Conservation (phyloP, 768 basidiomycete species). For the Pleurotus tuber-regium region DNA sequence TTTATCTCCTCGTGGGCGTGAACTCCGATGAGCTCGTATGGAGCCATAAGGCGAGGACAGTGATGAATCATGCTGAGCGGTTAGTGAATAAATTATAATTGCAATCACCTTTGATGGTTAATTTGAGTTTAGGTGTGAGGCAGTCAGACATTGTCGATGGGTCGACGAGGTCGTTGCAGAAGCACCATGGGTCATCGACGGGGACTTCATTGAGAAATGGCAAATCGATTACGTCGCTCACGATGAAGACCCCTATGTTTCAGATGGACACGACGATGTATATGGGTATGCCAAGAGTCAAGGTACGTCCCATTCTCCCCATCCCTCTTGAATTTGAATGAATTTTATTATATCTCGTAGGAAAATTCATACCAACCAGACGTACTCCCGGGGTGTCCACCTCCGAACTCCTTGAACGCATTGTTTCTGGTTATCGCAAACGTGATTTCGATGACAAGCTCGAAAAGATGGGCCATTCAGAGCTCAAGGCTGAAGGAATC, state of each 20-base stretch:
- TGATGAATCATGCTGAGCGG: slow-evolving; percentile 90
- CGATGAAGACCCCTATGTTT: slow-evolving; percentile 86
- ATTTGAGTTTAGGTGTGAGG: slow-evolving; percentile 63
- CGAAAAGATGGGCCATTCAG: slow-evolving; percentile 79
- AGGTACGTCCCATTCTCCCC: slow-evolving; percentile 52
- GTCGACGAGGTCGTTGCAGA: slow-evolving; percentile 91
- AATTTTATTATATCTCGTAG: slow-evolving; percentile 34
- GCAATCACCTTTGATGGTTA: slow-evolving; percentile 3
- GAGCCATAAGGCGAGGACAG: slow-evolving; percentile 74
- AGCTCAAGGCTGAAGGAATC: slow-evolving; percentile 65
- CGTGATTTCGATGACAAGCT: slow-evolving; percentile 89
- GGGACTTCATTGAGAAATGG: slow-evolving; percentile 79
- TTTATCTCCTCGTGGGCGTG: slow-evolving; percentile 92
- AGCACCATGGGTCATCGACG: slow-evolving; percentile 87
- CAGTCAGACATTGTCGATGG: slow-evolving; percentile 96
- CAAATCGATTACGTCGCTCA: slow-evolving; percentile 97
- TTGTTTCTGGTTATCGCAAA: slow-evolving; percentile 82
- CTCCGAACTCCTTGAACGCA: slow-evolving; percentile 87
- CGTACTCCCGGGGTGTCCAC: slow-evolving; percentile 95
- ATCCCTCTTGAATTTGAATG: neutral
- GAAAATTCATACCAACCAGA: slow-evolving; percentile 92
- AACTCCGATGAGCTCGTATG: slow-evolving; percentile 83
- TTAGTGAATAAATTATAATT: slow-evolving; percentile 23
- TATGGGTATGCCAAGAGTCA: slow-evolving; percentile 78
- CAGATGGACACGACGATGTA: slow-evolving; percentile 80